Percentiles rank a stretch among this genome's conserved stretches.
Conservation (phyloP, 2,329 filamentous ascomycete genomes). For the Tympanopsis confertula region DNA sequence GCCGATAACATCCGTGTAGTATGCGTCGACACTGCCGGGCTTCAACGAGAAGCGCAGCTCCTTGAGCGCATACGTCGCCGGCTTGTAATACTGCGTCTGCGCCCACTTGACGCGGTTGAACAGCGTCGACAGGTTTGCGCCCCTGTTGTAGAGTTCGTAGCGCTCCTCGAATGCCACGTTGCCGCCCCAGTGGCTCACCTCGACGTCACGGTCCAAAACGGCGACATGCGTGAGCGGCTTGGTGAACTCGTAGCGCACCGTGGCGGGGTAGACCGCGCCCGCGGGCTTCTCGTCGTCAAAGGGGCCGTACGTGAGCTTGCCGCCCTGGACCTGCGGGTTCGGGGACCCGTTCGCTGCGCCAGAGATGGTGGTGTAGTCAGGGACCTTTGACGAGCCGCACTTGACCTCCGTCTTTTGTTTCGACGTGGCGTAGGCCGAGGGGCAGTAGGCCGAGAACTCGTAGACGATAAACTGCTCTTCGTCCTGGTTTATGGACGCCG, state of each 20-base stretch:
- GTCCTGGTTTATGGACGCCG: conserved; percentile 69
- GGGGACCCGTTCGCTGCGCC: conserved; percentile 47
- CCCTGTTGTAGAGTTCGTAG: conserved; percentile 78
- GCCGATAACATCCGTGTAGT: conserved; percentile 92
- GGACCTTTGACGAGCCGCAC: conserved; percentile 64
- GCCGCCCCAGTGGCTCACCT: conserved; percentile 96
- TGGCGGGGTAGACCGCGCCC: conserved; percentile 59
- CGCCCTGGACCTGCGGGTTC: conserved; percentile 69
- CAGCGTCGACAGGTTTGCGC: conserved; percentile 61
- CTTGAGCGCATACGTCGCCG: conserved; percentile 67
- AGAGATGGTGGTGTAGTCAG: conserved; percentile 71
- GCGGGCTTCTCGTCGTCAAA: conserved; percentile 72
- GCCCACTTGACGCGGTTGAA: conserved; percentile 73
- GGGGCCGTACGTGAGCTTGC: conserved; percentile 79
- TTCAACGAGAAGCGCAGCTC: conserved; percentile 71
- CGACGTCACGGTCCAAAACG: conserved; percentile 75
- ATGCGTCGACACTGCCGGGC: conserved; percentile 71
- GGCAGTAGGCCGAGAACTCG: conserved; percentile 73
- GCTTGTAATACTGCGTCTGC: conserved; percentile 62
- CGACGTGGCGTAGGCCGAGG: conserved; percentile 70
- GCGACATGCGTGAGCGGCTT: conserved; percentile 76
- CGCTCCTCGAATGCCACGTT: conserved; percentile 92
- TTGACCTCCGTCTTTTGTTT: conserved; percentile 99
- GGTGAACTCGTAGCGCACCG: conserved; percentile 87
- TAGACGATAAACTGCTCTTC: conserved; percentile 80